A percentile compares a stretch with the other conserved stretches of the same genome.
These are phyloP conservation scores for Leccinellum albellum DNA, from an alignment of 768 basidiomycete genomes.

Conservation along the genomic window DNA sequence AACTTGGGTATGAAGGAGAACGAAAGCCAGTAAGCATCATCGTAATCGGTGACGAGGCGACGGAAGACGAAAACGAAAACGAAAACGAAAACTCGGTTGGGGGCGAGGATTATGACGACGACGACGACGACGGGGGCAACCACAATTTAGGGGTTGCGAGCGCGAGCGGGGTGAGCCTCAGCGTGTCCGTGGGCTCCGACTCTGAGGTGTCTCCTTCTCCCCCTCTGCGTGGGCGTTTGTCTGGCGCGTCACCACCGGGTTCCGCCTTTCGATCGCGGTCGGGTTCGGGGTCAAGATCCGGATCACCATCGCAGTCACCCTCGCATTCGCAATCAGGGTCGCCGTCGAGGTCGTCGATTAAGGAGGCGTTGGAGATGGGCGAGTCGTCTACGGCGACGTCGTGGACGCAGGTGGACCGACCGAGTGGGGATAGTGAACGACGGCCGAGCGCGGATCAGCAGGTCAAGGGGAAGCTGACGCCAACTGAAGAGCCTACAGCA, in stretches of 20 bases:
- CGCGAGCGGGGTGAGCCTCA: neutral
- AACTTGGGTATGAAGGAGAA: neutral
- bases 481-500: neutral
- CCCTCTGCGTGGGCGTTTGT: neutral
- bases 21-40: neutral
- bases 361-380: constrained; percentile 10
- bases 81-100: neutral
- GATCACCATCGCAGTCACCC: neutral
- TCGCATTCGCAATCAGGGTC: constrained; percentile 5
- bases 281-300: neutral
- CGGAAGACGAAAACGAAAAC: neutral
- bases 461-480: neutral
- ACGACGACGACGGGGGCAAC: too few relatives aligned
- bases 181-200: neutral
- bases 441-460: neutral
- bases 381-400: constrained; percentile 28
- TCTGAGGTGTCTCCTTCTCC: neutral
- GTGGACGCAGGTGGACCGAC: constrained; percentile 19
- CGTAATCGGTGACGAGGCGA: neutral
- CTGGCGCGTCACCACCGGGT: neutral
- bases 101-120: too few relatives aligned
- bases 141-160: neutral
- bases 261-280: constrained; percentile 4
- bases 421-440: constrained; percentile 5
- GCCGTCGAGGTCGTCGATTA: constrained; percentile 16